Evolutionary conservation across 176 grass and related monocot genomes (phyloP).

Genomic region (Rhynchospora breviuscula): DNA sequence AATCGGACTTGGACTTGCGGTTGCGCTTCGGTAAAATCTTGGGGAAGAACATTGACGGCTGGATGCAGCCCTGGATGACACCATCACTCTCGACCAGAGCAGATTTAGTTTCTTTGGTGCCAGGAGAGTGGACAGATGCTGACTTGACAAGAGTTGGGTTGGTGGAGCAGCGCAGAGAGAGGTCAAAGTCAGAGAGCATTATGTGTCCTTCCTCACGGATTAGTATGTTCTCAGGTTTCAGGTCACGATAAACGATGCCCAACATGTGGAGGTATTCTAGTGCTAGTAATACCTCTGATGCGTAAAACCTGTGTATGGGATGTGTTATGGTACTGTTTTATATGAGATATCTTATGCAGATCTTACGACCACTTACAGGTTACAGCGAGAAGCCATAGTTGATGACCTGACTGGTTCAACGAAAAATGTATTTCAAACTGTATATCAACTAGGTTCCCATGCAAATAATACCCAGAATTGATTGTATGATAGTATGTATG

Average conservation of each 20-base stretch:
- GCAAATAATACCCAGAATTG: background rate
- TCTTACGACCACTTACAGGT: background rate
- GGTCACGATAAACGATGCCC: constrained; percentile 47
- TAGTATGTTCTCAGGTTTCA: constrained; percentile 58
- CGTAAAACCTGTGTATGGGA: constrained; percentile 34
- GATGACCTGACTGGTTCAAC: background rate
- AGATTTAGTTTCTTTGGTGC: constrained; percentile 32
- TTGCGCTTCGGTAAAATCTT: constrained; percentile 43
- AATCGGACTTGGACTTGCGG: constrained; percentile 60
- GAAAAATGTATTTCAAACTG: background rate
- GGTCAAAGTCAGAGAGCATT: constrained; percentile 65
- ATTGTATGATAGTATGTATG: background rate
- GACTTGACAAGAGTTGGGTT: constrained; percentile 53
- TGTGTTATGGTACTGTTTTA: background rate
- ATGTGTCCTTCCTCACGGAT: constrained; percentile 54
- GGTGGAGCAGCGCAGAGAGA: constrained; percentile 51
- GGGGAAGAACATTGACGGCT: constrained; percentile 39
- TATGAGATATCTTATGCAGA: background rate
- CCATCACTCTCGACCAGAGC: constrained; percentile 13
- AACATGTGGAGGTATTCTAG: constrained; percentile 64
- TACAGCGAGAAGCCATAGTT: background rate
- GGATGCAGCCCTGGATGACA: constrained; percentile 42
- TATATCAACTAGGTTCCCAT: background rate
- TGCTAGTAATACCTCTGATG: constrained; percentile 51
- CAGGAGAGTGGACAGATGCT: constrained; percentile 30